Evolutionary conservation across 176 grass and related monocot species (phyloP), one percentile per base, ranked within the genome.

Genomic region (Musa schizocarpa): DNA sequence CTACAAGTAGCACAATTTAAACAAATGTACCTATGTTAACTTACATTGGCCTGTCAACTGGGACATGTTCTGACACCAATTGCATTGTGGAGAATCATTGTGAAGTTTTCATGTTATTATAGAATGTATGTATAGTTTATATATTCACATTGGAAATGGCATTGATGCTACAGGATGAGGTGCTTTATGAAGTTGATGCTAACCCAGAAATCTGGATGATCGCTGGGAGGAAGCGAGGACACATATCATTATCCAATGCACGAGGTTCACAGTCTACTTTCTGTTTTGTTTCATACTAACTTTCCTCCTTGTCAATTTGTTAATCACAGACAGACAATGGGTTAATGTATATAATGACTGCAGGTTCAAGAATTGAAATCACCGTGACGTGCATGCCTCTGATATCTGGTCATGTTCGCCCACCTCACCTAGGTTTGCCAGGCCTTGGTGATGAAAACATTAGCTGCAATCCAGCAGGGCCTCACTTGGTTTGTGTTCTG

Each of bases 191-290:
- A 81, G 85, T 95, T 13, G 91, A 94, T 0, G 91, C 86, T 10
- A 89, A 99, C 63, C 96, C 88, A 54, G 91, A 99, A 19, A 92
- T 89, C 74, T 95, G 96, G 96, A 99, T 99, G 96, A 84, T 99
- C 79, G 96, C 96, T n/a, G 96, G 96, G 65, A 99, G 96, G 84
- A 99, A 92, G 82, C 78, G 76, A 14, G 96, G 91, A 74, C 83
- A 99, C 21, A 71, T 87, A 76, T 82, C 78, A 1, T 77, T 99
- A 74, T 89, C 91, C 19, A 89, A 86, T 68, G 17, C 74, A 51
- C 88, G 84, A 80, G 96, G 96, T 90, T 58, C 66, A 54, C 50
- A 64, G 69, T 63, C 68, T 43, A 43, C 34, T 74, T 76, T 34
- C 1, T 26, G 29, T 65, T 55, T 14, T 22, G 49, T 49, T 75